Evolutionary conservation across 2,329 filamentous ascomycete species (phyloP).

Genomic region (Colletotrichum musicola): DNA sequence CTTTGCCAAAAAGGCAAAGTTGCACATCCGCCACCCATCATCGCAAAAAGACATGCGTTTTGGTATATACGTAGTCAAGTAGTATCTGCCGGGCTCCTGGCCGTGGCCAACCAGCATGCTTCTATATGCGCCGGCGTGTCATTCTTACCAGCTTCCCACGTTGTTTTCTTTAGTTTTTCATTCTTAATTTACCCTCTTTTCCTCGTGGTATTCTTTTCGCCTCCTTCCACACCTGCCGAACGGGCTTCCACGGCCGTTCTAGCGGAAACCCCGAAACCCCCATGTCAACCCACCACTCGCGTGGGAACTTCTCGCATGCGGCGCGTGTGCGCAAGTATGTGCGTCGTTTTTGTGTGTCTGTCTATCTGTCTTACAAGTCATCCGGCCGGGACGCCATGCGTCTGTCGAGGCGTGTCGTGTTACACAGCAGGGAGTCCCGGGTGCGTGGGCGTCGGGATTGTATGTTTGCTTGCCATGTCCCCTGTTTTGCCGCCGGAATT

Average conservation of each 20-base stretch:
- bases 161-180: neutral
- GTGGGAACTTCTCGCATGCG: neutral
- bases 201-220: neutral
- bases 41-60: neutral
- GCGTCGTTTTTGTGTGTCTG: neutral
- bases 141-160: neutral
- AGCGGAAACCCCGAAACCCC: neutral
- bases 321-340: neutral
- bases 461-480: neutral
- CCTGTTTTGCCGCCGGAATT: neutral
- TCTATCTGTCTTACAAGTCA: too few species aligned
- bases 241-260: conserved; percentile 29
- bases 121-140: neutral
- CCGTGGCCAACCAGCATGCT: neutral
- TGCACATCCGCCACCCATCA: conserved; percentile 11
- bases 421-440: neutral
- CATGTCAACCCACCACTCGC: neutral
- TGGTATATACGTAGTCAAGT: neutral
- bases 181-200: too few species aligned
- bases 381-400: conserved; percentile 6
- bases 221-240: conserved; percentile 14
- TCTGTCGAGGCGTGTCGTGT: neutral
- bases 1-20: neutral
- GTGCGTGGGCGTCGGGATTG: conserved; percentile 4
- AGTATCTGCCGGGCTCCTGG: neutral